Base-by-base conservation (phyloP, 2,329 filamentous ascomycete genomes). In the Colletotrichum ledebouriae region DNA sequence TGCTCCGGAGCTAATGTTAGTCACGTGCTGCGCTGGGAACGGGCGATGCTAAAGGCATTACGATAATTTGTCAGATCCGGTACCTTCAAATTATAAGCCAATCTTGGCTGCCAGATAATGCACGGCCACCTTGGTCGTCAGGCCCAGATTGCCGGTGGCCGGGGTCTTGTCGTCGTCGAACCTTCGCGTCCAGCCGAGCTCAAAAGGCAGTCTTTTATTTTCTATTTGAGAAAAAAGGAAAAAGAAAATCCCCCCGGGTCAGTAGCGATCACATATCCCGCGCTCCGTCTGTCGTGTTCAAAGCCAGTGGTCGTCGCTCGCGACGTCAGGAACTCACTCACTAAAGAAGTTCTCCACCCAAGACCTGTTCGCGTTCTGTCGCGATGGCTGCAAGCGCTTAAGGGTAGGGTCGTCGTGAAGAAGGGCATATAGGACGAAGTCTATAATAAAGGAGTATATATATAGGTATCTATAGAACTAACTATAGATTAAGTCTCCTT, bases 291-390 rank as follows among this genome's bases (percentile, higher is more conserved):
- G 3, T 25, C 4, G 5, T 25, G 25, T 25, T 4, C 25, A 25
- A 25, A 25, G 25, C 25, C 25, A 5, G 25, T 25, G 25, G 25
- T 22, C 3, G 22, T 25, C 25, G 25, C 25, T 25, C 25, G 25
- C 4, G 17, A 15, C 12, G 10, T 11, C 12, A 6, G 12, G 15
- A 55, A 33, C 66, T 52, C 29, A 59, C 62, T 52, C 29, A 59
- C 62, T 49, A 34, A 73, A 68, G n/a, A 72, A 57, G 44, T 61
- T 65, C 20, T 60, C 66, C 6, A 71, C 63, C 69, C 69, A 73
- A 13, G 57, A 47, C 25, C 50, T 57, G 34, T 64, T 56, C 6
- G 72, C 70, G n/a, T 71, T n/a, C n/a, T n/a, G n/a, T n/a, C n/a
- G n/a, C n/a, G n/a, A n/a, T n/a, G n/a, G n/a, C n/a, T n/a, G n/a